These are phyloP conservation scores for Arabidopsis arenosa DNA, from an alignment of 345 rosid species.

Conservation along the genomic window DNA sequence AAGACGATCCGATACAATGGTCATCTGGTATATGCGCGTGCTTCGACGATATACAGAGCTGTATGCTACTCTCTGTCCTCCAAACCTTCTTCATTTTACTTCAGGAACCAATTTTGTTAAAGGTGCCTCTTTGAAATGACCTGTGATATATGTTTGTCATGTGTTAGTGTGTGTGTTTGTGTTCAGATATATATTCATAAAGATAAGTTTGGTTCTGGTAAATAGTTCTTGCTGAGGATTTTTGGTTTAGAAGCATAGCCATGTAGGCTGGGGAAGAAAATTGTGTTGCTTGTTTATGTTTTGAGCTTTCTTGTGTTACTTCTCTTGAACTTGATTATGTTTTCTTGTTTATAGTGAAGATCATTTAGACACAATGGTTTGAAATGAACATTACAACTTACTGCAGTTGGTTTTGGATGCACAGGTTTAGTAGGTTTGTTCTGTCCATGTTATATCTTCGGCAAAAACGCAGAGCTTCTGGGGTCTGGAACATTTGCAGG, in stretches of 20 bases:
- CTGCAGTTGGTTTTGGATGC: conserved; percentile 20
- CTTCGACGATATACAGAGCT: conserved; percentile 96
- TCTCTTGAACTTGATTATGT: conserved; percentile 7
- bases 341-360: conserved; percentile 9
- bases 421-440: conserved; percentile 78
- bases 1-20: conserved; percentile 58
- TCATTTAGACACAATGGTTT: neutral
- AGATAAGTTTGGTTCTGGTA: conserved; percentile 13
- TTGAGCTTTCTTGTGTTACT: conserved; percentile 18
- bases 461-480: conserved; percentile 79
- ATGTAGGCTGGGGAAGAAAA: conserved; percentile 1
- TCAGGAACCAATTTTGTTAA: conserved; percentile 46
- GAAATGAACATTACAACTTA: conserved; percentile 7
- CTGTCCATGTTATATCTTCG: conserved; percentile 88
- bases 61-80: conserved; percentile 84
- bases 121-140: conserved; percentile 62
- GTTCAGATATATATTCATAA: neutral
- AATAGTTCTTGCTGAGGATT: neutral
- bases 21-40: conserved; percentile 99
- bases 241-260: conserved; percentile 16
- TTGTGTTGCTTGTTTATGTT: neutral
- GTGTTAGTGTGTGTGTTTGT: neutral
- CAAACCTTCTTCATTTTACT: conserved; percentile 73
- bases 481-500: conserved; percentile 91
- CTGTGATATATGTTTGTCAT: conserved; percentile 12